Evolutionary conservation across 805 yeast species (phyloP), one percentile per base, ranked within the genome.

Genomic region (Yarrowia sp.): DNA sequence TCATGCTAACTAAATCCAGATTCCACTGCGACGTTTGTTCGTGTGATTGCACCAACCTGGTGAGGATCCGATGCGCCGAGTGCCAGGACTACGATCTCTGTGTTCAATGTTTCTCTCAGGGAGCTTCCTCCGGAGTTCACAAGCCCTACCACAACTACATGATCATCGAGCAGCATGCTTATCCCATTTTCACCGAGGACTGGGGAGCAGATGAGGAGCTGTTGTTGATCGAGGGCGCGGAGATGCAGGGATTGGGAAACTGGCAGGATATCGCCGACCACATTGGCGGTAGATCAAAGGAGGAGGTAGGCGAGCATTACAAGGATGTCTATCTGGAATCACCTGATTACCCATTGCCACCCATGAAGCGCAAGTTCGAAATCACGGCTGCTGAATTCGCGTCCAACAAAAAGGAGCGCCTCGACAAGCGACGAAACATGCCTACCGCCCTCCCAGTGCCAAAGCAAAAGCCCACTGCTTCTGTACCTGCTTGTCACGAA

Each of bases 171-270:
- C 97, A 96, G 70, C 93, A 93, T 73, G 89, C 96, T 2, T 93
- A 90, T 73, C 99, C 99, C 0, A 89, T 96, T 9, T 87, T 96
- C 69, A 89, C 86, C 62, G 84, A 82, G 65, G 92, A 88, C 65
- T 95, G 99, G 98, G 99, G 99, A 41, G 99, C 99, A 1, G 99
- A 95, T 77, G 99, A 95, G 75, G 99, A 95, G 76, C 74, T 92
- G 65, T 80, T 90, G 36, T 78, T 95, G 66, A 83, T 96, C 13
- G 96, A 92, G 74, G 98, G 98, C 8, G 87, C 96, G 48, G 97
- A 95, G 75, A 87, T 90, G 9, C 82, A 84, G 50, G 99, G 99
- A 0, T 70, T 95, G 65, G 99, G 99, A 1, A 92, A 92, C 74
- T 95, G 99, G 99, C 96, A 90, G 72, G 99, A 95, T 74, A 85